Base-by-base conservation (phyloP, 2,329 filamentous ascomycete species). In the Rachicladosporium sp. region DNA sequence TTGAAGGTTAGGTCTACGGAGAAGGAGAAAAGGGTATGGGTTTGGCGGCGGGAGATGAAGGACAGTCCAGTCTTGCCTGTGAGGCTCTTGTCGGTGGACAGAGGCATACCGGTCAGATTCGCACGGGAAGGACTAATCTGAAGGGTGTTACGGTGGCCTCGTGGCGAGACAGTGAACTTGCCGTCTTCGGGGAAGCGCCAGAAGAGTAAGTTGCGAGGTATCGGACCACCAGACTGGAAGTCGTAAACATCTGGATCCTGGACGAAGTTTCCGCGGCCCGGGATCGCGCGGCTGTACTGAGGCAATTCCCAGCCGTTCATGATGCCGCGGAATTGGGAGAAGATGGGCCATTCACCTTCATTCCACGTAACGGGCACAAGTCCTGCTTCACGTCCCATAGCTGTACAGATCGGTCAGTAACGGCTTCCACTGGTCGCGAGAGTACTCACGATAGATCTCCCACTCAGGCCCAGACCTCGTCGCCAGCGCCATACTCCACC, bases 201-300 rank as follows among this genome's bases (percentile, higher is more conserved):
- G 60, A 73, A 64, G 1, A 71, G 64, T 45, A 78, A 71, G 48
- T 78, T 70, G 0, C 60, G 59, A 3, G 74, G 73, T 0, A 78
- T 53, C 0, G 50, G 46, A 1, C 61, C 61, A 0, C 60, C 60
- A 0, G 64, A 59, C 6, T 55, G 45, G 49, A 77, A 76, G 15
- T 66, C 61, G 33, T 71, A 55, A 6, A 51, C 45, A 46, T 75
- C 71, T 2, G 61, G 59, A 10, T 61, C 61, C 6, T 55, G 50
- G 40, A 64, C 65, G 45, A 59, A 65, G 3, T 66, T 64, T 29
- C 70, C 61, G 31, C 54, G 35, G 4, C 65, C 66, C 4, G 58
- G 56, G 2, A 67, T 41, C 3, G 61, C 49, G 1, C 50, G 48
- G 29, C 50, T 55, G 1, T 46, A 37, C 0, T 52, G 42, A 1